Percentiles rank a stretch among this genome's conserved stretches.
Conservation (phyloP, 2,329 filamentous ascomycete genomes). For the Curvularia spicifera region DNA sequence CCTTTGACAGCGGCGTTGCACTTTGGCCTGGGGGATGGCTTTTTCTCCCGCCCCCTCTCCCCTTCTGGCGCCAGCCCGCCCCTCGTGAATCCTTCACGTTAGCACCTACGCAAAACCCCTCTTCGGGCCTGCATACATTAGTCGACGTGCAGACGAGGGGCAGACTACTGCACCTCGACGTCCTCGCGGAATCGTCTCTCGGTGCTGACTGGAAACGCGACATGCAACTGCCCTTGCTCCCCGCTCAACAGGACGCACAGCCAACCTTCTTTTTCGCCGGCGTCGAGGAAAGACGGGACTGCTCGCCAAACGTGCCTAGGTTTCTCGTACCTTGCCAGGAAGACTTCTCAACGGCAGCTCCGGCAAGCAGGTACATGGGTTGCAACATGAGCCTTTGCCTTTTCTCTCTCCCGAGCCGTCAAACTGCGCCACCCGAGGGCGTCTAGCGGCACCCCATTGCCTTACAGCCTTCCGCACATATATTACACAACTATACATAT, state of each 20-base stretch:
- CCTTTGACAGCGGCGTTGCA: neutral
- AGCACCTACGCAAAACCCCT: conserved; percentile 15
- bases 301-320: conserved; percentile 10
- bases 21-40: neutral
- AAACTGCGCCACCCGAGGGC: neutral
- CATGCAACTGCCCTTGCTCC: conserved; percentile 9
- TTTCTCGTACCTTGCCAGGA: neutral
- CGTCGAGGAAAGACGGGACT: conserved; percentile 14
- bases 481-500: neutral
- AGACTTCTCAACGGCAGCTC: conserved; percentile 5
- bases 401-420: neutral
- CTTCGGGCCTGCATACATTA: conserved; percentile 40
- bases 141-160: conserved; percentile 26
- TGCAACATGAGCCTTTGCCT: neutral
- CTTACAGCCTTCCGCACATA: neutral
- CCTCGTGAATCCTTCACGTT: conserved; percentile 15
- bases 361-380: neutral
- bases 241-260: conserved; percentile 22
- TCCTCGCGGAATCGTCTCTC: conserved; percentile 28
- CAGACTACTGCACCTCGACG: conserved; percentile 32
- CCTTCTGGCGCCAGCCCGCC: conserved; percentile 1
- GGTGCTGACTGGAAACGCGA: conserved; percentile 24
- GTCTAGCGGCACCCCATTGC: neutral
- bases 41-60: neutral
- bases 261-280: conserved; percentile 22